A percentile compares a stretch with the other conserved stretches of the same genome.
These are phyloP conservation scores for Skeletonema potamos DNA, from an alignment of 108 stramenopile species.

Conservation along the genomic window DNA sequence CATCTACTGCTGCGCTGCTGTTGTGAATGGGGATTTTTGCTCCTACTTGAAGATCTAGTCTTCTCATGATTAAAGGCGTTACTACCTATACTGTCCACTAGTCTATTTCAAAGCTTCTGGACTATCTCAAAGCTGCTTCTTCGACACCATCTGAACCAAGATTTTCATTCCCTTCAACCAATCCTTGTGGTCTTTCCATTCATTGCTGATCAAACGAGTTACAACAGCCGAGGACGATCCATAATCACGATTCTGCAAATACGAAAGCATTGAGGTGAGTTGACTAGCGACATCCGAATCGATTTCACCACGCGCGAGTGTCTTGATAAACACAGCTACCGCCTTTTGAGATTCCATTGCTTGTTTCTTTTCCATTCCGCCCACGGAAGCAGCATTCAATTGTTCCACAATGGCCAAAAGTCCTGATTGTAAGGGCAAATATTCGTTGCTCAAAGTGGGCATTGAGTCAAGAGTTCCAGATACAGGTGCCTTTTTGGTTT, in stretches of 20 bases:
- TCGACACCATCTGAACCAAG: slow-evolving; percentile 84
- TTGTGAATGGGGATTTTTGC: neutral
- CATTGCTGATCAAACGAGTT: slow-evolving; percentile 73
- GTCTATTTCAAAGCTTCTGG: neutral
- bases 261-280: slow-evolving; percentile 47
- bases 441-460: slow-evolving; percentile 52
- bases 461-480: slow-evolving; percentile 64
- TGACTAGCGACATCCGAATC: slow-evolving; percentile 56
- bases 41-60: neutral
- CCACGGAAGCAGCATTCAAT: slow-evolving; percentile 30
- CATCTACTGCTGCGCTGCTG: too few relatives aligned
- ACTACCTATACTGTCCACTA: neutral
- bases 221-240: slow-evolving; percentile 63
- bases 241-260: slow-evolving; percentile 64
- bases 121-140: slow-evolving; percentile 48
- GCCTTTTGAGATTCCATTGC: slow-evolving; percentile 77
- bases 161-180: slow-evolving; percentile 96
- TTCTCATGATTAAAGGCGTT: neutral
- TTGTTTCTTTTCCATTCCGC: slow-evolving; percentile 75
- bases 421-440: slow-evolving; percentile 58
- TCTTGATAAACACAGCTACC: slow-evolving; percentile 72
- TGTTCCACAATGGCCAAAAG: slow-evolving; percentile 55
- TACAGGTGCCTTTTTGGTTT: slow-evolving; percentile 53
- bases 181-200: slow-evolving; percentile 94
- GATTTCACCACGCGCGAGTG: slow-evolving; percentile 66